A percentile compares a stretch with the other conserved stretches of the same genome.
Conservation (phyloP, 2,329 filamentous ascomycete species). For the Ceratocystis harringtonii region DNA sequence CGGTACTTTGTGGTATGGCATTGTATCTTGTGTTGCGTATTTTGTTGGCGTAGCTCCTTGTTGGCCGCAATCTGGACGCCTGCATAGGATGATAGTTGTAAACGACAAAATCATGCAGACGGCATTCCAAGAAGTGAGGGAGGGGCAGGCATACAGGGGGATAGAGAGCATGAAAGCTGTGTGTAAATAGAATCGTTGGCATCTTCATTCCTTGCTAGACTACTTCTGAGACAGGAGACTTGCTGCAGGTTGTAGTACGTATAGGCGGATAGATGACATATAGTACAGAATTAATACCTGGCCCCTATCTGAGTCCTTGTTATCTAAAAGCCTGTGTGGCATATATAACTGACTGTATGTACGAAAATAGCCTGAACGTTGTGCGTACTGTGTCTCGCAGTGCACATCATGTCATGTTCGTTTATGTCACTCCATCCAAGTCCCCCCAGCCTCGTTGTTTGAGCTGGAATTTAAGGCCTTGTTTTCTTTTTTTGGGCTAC, state of each 20-base stretch:
- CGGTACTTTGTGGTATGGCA: background rate
- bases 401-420: background rate
- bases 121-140: background rate
- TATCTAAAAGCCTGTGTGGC: too few species aligned
- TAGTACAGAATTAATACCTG: too few species aligned
- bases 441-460: background rate
- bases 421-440: background rate
- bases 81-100: background rate
- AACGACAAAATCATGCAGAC: background rate
- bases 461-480: background rate
- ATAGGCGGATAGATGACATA: too few species aligned
- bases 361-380: too few species aligned
- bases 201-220: background rate
- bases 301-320: too few species aligned
- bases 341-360: too few species aligned
- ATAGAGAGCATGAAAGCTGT: background rate
- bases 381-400: too few species aligned
- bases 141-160: background rate
- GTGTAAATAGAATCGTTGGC: background rate
- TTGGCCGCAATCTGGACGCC: background rate
- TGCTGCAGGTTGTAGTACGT: too few species aligned
- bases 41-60: background rate
- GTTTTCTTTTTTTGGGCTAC: background rate
- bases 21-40: background rate
- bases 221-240: background rate